Conservation (phyloP, 208 protist species). For the Trypanosoma lewisi region DNA sequence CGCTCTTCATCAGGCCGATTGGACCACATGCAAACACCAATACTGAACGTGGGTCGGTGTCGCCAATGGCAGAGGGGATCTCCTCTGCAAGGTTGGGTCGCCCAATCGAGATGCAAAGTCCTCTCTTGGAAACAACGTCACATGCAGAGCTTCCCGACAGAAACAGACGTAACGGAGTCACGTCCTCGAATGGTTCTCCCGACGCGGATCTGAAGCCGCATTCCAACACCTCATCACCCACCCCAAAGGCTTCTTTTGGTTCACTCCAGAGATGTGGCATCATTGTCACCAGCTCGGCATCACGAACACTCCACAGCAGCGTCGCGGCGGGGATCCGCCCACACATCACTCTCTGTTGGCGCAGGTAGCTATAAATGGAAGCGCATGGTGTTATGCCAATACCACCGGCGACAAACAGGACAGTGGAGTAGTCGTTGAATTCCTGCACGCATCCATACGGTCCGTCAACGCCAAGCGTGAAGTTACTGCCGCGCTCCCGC, state of each 20-base stretch:
- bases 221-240: background rate
- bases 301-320: constrained; percentile 22
- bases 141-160: constrained; percentile 4
- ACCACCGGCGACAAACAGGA: constrained; percentile 47
- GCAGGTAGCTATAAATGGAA: constrained; percentile 35
- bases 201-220: background rate
- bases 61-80: constrained; percentile 4
- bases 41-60: constrained; percentile 14
- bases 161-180: background rate
- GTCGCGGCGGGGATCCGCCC: background rate
- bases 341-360: constrained; percentile 3
- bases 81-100: constrained; percentile 17
- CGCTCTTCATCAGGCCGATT: constrained; percentile 23
- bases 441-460: constrained; percentile 40
- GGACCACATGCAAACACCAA: constrained; percentile 46
- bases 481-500: constrained; percentile 8
- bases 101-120: constrained; percentile 8
- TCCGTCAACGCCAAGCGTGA: constrained; percentile 44
- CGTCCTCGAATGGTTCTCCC: background rate
- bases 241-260: background rate
- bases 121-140: background rate
- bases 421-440: constrained; percentile 30
- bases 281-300: constrained; percentile 16
- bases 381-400: constrained; percentile 49
- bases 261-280: constrained; percentile 23